phyloP scores from a whole-genome alignment of 208 protist genomes.

The Trypanosoma conorhini region DNA sequence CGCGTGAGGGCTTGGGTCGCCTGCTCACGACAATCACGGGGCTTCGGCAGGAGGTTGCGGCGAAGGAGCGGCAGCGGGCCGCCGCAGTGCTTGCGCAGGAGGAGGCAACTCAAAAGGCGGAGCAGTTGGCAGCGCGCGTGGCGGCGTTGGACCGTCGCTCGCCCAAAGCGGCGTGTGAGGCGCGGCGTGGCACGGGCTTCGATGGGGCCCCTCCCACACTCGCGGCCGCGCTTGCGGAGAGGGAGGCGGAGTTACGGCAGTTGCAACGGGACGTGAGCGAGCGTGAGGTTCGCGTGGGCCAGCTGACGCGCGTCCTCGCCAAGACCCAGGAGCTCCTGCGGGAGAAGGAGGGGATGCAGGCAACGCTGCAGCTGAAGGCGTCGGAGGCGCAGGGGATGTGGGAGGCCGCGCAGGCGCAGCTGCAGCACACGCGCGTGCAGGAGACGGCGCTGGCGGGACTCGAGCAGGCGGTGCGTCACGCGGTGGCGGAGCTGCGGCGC shows the following conservation, averaged over 20 bases:
- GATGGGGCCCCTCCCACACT: not conserved
- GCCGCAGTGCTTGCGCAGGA: not conserved
- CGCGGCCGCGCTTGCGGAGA: not conserved
- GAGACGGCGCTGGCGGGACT: not conserved
- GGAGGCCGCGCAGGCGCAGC: not conserved
- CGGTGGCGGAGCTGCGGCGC: not conserved
- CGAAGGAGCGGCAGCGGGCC: constrained; percentile 6
- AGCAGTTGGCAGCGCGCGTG: constrained; percentile 2
- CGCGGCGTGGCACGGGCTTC: not conserved
- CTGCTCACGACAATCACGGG: constrained; percentile 21
- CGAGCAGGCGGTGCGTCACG: not conserved
- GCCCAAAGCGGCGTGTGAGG: not conserved
- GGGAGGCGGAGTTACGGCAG: constrained; percentile 9
- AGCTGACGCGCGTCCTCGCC: constrained; percentile 3
- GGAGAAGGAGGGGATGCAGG: constrained; percentile 5
- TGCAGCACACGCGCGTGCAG: not conserved
- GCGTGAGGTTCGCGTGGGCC: not conserved
- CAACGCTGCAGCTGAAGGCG: not conserved
- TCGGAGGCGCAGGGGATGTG: not conserved
- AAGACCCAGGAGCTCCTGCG: constrained; percentile 7
- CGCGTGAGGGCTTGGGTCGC: constrained; percentile 5
- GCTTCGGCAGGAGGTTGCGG: constrained; percentile 12
- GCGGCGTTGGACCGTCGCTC: constrained; percentile 1
- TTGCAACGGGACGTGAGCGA: not conserved
- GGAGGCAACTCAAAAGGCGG: constrained; percentile 2